Percentiles rank a stretch among this genome's conserved stretches.
Conservation (phyloP, 2,329 filamentous ascomycete genomes). For the Xylariales sp. region DNA sequence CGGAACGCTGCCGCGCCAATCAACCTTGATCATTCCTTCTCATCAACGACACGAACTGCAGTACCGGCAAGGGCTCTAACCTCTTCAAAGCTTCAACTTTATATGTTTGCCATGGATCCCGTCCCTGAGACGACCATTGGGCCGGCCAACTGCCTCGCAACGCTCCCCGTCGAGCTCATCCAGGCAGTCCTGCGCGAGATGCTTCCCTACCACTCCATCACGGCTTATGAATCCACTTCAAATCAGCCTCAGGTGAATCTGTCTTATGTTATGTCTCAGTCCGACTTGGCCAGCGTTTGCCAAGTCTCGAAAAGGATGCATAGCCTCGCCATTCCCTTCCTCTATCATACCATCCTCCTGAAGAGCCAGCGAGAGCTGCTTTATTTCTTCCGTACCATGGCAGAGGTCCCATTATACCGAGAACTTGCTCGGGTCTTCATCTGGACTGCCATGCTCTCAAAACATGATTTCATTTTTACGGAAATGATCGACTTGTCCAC, state of each 20-base stretch:
- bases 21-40: conserved; percentile 10
- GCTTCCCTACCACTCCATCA: conserved; percentile 10
- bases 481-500: conserved; percentile 10
- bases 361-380: conserved; percentile 10
- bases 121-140: conserved; percentile 9
- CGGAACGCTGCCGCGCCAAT: too few relatives aligned
- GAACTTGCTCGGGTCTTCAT: conserved; percentile 10
- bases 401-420: conserved; percentile 10
- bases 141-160: conserved; percentile 10
- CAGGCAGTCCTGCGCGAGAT: conserved; percentile 10
- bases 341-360: conserved; percentile 11
- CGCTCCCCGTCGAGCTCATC: conserved; percentile 10
- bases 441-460: conserved; percentile 10
- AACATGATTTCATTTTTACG: conserved; percentile 10
- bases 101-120: conserved; percentile 10
- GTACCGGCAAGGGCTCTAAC: conserved; percentile 10
- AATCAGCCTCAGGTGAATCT: conserved; percentile 10
- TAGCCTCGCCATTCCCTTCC: conserved; percentile 10
- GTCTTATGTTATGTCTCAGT: conserved; percentile 10
- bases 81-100: conserved; percentile 10
- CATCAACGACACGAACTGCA: conserved; percentile 10
- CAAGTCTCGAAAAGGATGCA: conserved; percentile 10
- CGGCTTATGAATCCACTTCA: conserved; percentile 10
- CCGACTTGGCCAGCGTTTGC: conserved; percentile 10
- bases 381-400: conserved; percentile 10